Percentiles rank a stretch among this genome's conserved stretches.
Conservation (phyloP, 441 rosid genomes). For the Melastoma candidum region DNA sequence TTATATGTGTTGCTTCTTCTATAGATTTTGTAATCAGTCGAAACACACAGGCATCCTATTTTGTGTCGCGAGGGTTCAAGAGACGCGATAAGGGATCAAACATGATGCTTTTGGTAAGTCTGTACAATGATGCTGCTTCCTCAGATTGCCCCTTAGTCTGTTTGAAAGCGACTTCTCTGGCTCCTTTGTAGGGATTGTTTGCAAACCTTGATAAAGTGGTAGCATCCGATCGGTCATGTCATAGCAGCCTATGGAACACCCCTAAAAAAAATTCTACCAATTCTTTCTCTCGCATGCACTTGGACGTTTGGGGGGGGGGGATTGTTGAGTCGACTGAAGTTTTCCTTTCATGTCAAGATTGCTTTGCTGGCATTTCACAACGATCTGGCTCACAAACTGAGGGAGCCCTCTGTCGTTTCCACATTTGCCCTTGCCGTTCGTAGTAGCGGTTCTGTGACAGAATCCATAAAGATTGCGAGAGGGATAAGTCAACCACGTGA, state of each 20-base stretch:
- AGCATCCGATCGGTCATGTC: conserved; percentile 80
- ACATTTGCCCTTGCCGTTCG: conserved; percentile 48
- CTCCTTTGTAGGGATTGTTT: conserved; percentile 56
- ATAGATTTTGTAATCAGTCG: conserved; percentile 5
- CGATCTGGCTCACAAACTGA: conserved; percentile 41
- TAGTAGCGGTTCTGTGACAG: conserved; percentile 48
- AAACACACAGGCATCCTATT: conserved; percentile 46
- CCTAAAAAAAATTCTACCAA: too few relatives aligned
- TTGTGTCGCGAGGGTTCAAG: conserved; percentile 41
- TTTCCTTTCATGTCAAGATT: conserved; percentile 25
- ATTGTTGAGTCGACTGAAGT: too few relatives aligned
- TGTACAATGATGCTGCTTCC: too few relatives aligned
- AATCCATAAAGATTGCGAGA: conserved; percentile 53
- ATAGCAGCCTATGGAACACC: conserved; percentile 65
- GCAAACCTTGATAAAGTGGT: conserved; percentile 60
- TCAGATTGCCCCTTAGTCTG: too few relatives aligned
- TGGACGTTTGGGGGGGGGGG: too few relatives aligned
- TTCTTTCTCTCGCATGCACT: too few relatives aligned
- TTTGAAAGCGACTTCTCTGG: background rate
- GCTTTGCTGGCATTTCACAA: conserved; percentile 53
- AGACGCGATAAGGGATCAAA: conserved; percentile 61
- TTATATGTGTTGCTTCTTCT: background rate
- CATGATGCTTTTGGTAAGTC: conserved; percentile 50
- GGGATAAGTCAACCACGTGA: conserved; percentile 37
- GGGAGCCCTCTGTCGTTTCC: conserved; percentile 54